Conservation (phyloP, 2,329 filamentous ascomycete genomes). For the Fusarium foetens region DNA sequence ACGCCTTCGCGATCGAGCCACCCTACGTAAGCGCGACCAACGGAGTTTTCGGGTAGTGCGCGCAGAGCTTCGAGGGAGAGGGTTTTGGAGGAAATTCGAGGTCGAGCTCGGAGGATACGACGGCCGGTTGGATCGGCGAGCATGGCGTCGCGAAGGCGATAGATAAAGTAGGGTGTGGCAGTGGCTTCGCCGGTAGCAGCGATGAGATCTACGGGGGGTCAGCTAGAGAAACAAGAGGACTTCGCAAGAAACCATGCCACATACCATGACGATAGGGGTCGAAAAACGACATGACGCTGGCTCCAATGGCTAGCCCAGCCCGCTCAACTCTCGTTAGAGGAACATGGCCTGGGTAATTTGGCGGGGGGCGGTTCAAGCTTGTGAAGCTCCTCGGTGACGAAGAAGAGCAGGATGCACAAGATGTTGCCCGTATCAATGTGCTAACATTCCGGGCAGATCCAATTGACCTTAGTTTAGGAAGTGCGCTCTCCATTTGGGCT, state of each 20-base stretch:
- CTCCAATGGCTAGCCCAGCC: constrained; percentile 73
- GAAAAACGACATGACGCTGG: constrained; percentile 70
- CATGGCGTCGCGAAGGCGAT: constrained; percentile 92
- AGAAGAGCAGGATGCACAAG: constrained; percentile 35
- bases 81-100: constrained; percentile 83
- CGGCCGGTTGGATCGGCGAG: constrained; percentile 84
- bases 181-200: constrained; percentile 95
- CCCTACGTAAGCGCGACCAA: constrained; percentile 83
- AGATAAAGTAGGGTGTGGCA: constrained; percentile 93
- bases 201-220: constrained; percentile 76
- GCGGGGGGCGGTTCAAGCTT: constrained; percentile 82
- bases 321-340: constrained; percentile 84
- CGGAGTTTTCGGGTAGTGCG: constrained; percentile 73
- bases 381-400: constrained; percentile 68
- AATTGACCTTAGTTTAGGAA: constrained; percentile 38
- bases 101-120: constrained; percentile 88
- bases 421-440: constrained; percentile 28
- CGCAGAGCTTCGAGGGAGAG: constrained; percentile 76
- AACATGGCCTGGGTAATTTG: constrained; percentile 92
- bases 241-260: background rate
- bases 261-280: constrained; percentile 84
- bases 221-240: background rate
- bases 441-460: constrained; percentile 18
- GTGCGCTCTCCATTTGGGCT: constrained; percentile 40
- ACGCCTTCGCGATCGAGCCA: constrained; percentile 98